Evolutionary conservation across 169 alveolate species (phyloP).

Genomic region (Pseudocohnilembus persalinus): DNA sequence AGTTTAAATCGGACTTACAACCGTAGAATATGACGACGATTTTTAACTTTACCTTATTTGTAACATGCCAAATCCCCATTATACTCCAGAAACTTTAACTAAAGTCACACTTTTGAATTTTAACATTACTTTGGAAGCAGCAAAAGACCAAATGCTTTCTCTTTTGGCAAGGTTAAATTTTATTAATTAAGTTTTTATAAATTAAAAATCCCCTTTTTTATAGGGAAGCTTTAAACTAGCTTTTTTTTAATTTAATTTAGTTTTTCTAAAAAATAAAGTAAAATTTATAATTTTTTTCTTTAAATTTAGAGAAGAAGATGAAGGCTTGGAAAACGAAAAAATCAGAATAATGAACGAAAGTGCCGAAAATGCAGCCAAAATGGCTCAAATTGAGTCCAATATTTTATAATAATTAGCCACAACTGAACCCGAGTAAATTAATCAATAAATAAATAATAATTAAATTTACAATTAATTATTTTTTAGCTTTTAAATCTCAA

Average conservation of each 20-base stretch:
- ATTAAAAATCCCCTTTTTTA: too few species aligned
- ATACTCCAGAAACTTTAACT: conserved; percentile 76
- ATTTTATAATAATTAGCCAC: conserved; percentile 76
- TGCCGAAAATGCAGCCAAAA: conserved; percentile 62
- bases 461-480: conserved; percentile 43
- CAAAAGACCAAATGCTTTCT: conserved; percentile 85
- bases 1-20: conserved; percentile 33
- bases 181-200: too few species aligned
- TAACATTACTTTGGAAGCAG: conserved; percentile 85
- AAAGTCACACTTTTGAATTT: conserved; percentile 83
- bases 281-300: too few species aligned
- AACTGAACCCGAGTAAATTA: conserved; percentile 58
- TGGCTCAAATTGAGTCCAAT: conserved; percentile 76
- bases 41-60: conserved; percentile 58
- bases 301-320: conserved; percentile 64
- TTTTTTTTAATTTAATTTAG: too few species aligned
- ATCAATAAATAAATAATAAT: conserved; percentile 35
- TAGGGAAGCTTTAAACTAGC: too few species aligned
- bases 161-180: conserved; percentile 50
- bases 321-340: conserved; percentile 69
- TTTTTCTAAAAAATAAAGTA: too few species aligned
- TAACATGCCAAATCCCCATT: conserved; percentile 61
- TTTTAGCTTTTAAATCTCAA: too few species aligned
- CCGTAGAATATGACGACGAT: conserved; percentile 50
- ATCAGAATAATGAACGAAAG: conserved; percentile 66